phyloP scores from a whole-genome alignment of 495 filamentous ascomycete species.

The Trichoderma virens region DNA sequence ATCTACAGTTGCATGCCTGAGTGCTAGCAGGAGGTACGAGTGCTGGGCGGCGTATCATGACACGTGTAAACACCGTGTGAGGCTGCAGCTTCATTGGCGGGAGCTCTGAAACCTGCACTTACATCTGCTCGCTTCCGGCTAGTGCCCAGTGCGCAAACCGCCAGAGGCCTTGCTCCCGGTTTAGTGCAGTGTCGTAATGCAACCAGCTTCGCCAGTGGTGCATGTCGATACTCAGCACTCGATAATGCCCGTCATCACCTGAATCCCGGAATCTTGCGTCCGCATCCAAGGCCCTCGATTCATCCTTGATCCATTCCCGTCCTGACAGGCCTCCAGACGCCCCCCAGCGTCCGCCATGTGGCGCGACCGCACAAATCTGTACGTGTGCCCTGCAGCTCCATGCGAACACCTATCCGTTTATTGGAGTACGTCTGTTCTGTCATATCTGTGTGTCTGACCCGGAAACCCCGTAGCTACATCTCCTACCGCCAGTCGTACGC shows the following conservation, averaged over 20 bases:
- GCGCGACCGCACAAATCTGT: slow-evolving; percentile 99
- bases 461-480: slow-evolving; percentile 61
- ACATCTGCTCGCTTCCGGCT: not conserved
- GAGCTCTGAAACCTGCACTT: not conserved
- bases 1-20: not conserved
- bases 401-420: not conserved
- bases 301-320: not conserved
- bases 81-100: not conserved
- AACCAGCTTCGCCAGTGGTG: not conserved
- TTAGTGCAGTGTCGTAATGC: slow-evolving; percentile 1
- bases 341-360: slow-evolving; percentile 64
- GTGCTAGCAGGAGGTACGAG: not conserved
- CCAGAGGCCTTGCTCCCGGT: not conserved
- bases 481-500: slow-evolving; percentile 98
- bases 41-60: not conserved
- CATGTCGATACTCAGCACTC: not conserved
- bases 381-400: slow-evolving; percentile 20
- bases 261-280: not conserved
- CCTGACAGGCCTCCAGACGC: slow-evolving; percentile 2
- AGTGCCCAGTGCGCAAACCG: not conserved
- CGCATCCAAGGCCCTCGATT: not conserved
- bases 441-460: not conserved
- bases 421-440: not conserved
- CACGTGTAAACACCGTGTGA: not conserved
- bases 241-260: not conserved